These are phyloP conservation scores for Ceratocystis colombiana DNA, from an alignment of 2,329 filamentous ascomycete genomes.

Conservation along the genomic window DNA sequence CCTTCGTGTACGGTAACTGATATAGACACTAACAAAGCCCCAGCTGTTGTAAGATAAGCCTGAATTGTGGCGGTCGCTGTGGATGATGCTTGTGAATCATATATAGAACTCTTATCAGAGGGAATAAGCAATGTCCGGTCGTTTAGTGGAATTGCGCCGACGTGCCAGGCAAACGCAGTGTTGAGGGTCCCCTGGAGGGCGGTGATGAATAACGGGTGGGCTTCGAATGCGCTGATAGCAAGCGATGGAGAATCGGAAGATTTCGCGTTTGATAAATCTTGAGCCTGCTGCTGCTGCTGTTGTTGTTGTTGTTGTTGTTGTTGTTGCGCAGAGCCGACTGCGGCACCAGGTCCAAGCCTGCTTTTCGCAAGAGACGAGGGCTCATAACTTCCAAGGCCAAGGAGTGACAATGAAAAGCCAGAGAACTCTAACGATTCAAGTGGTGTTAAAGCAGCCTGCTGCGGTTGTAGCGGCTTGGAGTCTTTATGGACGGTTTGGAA, in stretches of 20 bases:
- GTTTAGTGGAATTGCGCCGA: slow-evolving; percentile 22
- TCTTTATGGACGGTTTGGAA: slow-evolving; percentile 41
- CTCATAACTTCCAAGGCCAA: slow-evolving; percentile 17
- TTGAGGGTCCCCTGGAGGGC: slow-evolving; percentile 22
- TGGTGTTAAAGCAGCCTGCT: slow-evolving; percentile 13
- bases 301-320: slow-evolving; percentile 2
- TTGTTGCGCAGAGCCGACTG: neutral
- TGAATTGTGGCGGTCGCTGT: slow-evolving; percentile 42
- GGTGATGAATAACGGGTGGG: slow-evolving; percentile 21
- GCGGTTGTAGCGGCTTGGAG: slow-evolving; percentile 28
- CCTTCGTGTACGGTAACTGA: slow-evolving; percentile 41
- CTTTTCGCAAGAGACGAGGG: slow-evolving; percentile 20
- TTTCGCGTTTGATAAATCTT: neutral
- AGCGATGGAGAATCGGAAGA: neutral
- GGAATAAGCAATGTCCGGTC: slow-evolving; percentile 27
- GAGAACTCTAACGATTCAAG: slow-evolving; percentile 20
- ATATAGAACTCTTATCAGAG: slow-evolving; percentile 29
- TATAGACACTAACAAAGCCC: slow-evolving; percentile 43
- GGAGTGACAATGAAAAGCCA: slow-evolving; percentile 16
- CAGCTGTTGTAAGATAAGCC: slow-evolving; percentile 47
- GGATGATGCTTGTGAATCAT: slow-evolving; percentile 30
- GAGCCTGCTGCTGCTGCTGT: neutral
- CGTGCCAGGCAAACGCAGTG: slow-evolving; percentile 2
- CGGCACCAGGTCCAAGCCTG: slow-evolving; percentile 4
- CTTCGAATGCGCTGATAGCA: slow-evolving; percentile 14